Base-by-base conservation (phyloP, 495 filamentous ascomycete species). In the Lophiotrema nucula region DNA sequence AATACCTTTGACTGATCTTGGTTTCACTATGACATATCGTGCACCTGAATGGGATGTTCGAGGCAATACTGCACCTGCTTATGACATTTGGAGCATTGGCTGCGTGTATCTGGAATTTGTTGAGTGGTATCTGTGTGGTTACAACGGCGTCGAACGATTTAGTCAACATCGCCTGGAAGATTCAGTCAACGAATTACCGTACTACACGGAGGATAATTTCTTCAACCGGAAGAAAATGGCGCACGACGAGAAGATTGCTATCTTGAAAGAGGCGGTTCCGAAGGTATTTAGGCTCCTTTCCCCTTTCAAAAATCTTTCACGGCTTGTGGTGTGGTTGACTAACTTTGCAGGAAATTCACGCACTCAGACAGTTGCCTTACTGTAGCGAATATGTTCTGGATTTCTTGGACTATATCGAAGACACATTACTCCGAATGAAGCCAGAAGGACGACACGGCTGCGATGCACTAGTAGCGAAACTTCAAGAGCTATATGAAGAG, bases 41-140 rank as follows among this genome's bases (percentile, higher is more conserved):
- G 55, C 55, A 12, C 55, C 55, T 3, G 55, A 58, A 39, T 44
- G 10, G 11, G 37, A 55, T 21, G 50, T 19, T 15, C n/a, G 11
- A 12, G 21, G 44, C 23, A 12, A n/a, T 3, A 12, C 43, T 11
- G 16, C 45, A n/a, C 53, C 53, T 3, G 16, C 51, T 2, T 58
- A 51, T 21, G 55, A 58, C 38, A 42, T 58, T 44, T 58, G 55
- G 55, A 43, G 33, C 18, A 25, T 58, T 25, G 55, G 55, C 23
- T 58, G 55, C 35, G 47, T 58, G 10, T 21, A 43, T 16, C 23
- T 58, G 3, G 46, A 58, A 27, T 58, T 58, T 23, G 19, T 51
- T 19, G 31, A 11, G 22, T 58, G 55, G 55, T 58, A 51, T 31
- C 26, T 52, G 1, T 18, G 10, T 13, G 55, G 55, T 15, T 58